Evolutionary conservation across 2,329 filamentous ascomycete species (phyloP), one percentile per base, ranked within the genome.

Genomic region (Juglanconis oblonga): DNA sequence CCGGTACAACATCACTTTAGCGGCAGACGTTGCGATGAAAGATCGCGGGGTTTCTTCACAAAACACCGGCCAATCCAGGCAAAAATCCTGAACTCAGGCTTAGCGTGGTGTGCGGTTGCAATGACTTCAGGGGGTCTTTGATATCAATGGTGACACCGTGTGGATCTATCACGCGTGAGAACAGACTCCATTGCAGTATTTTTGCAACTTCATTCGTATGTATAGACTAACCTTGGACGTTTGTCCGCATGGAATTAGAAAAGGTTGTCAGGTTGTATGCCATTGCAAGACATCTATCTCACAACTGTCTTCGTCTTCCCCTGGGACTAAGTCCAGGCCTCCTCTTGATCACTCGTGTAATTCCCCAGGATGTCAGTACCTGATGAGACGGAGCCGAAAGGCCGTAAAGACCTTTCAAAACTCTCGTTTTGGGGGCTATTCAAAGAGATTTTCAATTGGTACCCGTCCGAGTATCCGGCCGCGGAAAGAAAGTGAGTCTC

Each of bases 391-490:
- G 53, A 35, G 33, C 13, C 45, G 8, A 56, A 40, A 10, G 45
- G 45, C 24, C 54, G 3, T 1, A 48, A 24, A 17, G 35, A 56
- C 2, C 36, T 42, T 13, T 17, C 53, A 17, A 69, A 65, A 62
- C 54, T 50, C 32, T 59, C 65, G 10, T 53, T 66, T 10, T 55
- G 54, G 14, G 66, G 65, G 14, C 60, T 71, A 4, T 62, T 72
- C 44, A 72, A 72, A 24, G 70, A 73, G 49, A 63, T 73, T 4
- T 72, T 73, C 59, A 73, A 72, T 52, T 73, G 70, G 71, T 73
- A 73, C 50, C 71, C 71, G 3, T 67, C 69, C 14, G 60, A 66
- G 14, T 72, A 72, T 53, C 69, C 71, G 7, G 45, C 63, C 2
- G 67, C 64, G n/a, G 71, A 73, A 52, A 67, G 66, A 53, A 72